phyloP scores from a whole-genome alignment of 768 basidiomycete genomes.

The Russula sp. region DNA sequence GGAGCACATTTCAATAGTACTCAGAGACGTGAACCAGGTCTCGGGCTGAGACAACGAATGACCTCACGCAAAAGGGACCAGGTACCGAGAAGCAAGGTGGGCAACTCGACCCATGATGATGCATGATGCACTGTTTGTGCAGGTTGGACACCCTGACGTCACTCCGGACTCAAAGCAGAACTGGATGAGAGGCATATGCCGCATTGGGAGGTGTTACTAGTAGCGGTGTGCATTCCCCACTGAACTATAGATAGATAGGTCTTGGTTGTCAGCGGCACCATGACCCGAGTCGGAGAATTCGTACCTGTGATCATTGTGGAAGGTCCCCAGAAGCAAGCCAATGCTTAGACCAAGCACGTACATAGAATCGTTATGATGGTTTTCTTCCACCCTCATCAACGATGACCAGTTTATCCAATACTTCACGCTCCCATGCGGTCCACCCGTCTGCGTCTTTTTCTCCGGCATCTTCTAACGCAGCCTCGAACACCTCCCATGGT shows the following conservation, averaged over 20 bases:
- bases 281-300: background rate
- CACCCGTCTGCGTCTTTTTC: constrained; percentile 61
- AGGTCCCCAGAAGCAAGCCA: background rate
- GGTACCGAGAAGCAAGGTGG: background rate
- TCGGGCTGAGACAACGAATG: background rate
- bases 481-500: constrained; percentile 67
- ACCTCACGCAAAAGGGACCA: background rate
- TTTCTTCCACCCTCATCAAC: constrained; percentile 31
- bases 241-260: background rate
- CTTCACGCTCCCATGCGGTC: constrained; percentile 74
- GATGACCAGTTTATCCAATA: constrained; percentile 59
- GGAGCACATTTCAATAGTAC: too few relatives aligned
- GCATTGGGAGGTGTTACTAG: background rate
- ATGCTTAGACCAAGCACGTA: background rate
- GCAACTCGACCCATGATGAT: too few relatives aligned
- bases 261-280: background rate
- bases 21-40: background rate
- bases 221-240: background rate
- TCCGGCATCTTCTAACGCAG: constrained; percentile 45
- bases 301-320: background rate
- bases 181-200: too few relatives aligned
- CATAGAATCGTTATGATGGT: background rate
- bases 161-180: background rate
- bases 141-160: background rate
- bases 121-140: background rate